Percentiles rank a stretch among this genome's conserved stretches.
Evolutionary conservation across 2,329 filamentous ascomycete genomes (phyloP).

Genomic region (Nothophaeocryptopus gaeumannii): DNA sequence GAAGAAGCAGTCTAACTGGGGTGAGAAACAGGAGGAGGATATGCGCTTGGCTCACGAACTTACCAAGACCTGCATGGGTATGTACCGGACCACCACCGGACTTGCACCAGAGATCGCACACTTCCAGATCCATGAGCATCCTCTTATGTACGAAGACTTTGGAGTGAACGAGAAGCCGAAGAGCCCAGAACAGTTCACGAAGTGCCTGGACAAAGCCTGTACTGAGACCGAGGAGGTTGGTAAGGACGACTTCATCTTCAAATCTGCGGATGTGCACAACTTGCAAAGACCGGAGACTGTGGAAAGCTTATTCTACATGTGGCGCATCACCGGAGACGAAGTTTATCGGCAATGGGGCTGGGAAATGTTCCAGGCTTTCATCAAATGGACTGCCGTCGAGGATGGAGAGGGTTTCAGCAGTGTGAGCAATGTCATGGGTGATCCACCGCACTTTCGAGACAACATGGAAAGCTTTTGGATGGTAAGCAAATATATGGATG

Average conservation of each 20-base stretch:
- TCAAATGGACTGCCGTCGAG: slow-evolving; percentile 76
- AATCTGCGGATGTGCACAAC: slow-evolving; percentile 83
- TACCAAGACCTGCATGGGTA: slow-evolving; percentile 97
- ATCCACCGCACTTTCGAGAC: slow-evolving; percentile 70
- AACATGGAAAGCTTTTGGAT: slow-evolving; percentile 99
- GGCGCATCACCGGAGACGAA: slow-evolving; percentile 87
- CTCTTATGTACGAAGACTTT: slow-evolving; percentile 59
- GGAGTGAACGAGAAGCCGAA: slow-evolving; percentile 43
- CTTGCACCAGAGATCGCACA: slow-evolving; percentile 94
- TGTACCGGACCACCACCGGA: slow-evolving; percentile 90
- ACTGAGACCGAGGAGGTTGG: slow-evolving; percentile 55
- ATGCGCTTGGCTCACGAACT: slow-evolving; percentile 84
- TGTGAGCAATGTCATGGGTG: slow-evolving; percentile 67
- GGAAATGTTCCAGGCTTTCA: slow-evolving; percentile 95
- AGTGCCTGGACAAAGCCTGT: slow-evolving; percentile 29
- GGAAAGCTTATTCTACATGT: slow-evolving; percentile 98
- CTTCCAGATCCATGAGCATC: slow-evolving; percentile 72
- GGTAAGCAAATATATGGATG: slow-evolving; percentile 51
- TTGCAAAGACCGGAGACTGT: slow-evolving; percentile 93
- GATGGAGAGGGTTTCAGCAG: slow-evolving; percentile 80
- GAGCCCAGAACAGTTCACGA: slow-evolving; percentile 46
- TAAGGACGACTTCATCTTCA: slow-evolving; percentile 76
- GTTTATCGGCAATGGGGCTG: slow-evolving; percentile 95
- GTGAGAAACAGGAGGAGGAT: slow-evolving; percentile 75
- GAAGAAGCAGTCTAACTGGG: slow-evolving; percentile 68